These are phyloP conservation scores for Trichomonascus vanleenenianus DNA, from an alignment of 805 yeast genomes.

Conservation along the genomic window DNA sequence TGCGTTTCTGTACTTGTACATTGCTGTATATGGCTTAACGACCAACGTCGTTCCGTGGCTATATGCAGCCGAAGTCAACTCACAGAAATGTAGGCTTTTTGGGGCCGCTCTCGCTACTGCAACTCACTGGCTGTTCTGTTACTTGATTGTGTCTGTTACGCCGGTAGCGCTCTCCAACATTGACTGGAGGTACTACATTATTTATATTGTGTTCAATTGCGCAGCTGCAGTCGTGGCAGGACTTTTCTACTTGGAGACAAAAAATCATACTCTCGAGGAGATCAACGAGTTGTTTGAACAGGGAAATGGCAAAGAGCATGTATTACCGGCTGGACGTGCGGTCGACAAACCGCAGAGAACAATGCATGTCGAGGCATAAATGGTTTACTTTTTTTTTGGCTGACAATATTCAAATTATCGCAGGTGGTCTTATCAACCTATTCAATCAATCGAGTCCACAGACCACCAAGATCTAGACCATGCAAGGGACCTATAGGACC, in stretches of 20 bases:
- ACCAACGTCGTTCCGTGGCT: slow-evolving; percentile 55
- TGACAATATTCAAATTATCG: too few relatives aligned
- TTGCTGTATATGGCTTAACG: slow-evolving; percentile 42
- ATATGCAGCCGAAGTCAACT: slow-evolving; percentile 56
- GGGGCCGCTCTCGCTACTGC: slow-evolving; percentile 56
- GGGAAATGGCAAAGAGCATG: too few relatives aligned
- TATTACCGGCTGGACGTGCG: too few relatives aligned
- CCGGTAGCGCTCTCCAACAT: slow-evolving; percentile 39
- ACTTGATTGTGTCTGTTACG: slow-evolving; percentile 55
- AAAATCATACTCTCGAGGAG: slow-evolving; percentile 64
- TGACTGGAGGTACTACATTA: slow-evolving; percentile 57
- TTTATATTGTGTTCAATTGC: slow-evolving; percentile 57
- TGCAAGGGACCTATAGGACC: too few relatives aligned
- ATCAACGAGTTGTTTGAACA: slow-evolving; percentile 58
- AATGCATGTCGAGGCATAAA: too few relatives aligned
- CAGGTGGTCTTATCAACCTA: too few relatives aligned
- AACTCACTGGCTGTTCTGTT: slow-evolving; percentile 56
- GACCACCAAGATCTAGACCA: too few relatives aligned
- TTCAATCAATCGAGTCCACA: too few relatives aligned
- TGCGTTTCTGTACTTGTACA: slow-evolving; percentile 12
- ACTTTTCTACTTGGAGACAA: slow-evolving; percentile 66
- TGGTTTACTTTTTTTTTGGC: too few relatives aligned
- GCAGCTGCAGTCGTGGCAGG: slow-evolving; percentile 49
- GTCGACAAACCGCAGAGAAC: too few relatives aligned
- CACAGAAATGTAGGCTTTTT: slow-evolving; percentile 51